These are phyloP conservation scores for Castanea sativa DNA, from an alignment of 306 rosid genomes.

Conservation along the genomic window DNA sequence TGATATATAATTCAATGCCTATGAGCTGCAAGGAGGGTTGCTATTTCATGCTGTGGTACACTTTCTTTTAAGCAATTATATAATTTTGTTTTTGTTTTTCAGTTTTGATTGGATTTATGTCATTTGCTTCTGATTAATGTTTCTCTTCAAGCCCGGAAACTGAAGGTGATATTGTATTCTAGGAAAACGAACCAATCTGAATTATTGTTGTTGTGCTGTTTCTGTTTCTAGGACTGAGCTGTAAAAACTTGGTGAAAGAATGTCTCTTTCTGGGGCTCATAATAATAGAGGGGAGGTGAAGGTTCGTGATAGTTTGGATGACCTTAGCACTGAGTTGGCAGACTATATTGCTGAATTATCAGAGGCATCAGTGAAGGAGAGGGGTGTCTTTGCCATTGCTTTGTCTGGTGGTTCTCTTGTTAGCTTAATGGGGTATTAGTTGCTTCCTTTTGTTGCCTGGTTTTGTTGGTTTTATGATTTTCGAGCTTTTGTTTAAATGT, in stretches of 20 bases:
- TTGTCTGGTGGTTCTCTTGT: constrained; percentile 99
- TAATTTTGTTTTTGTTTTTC: constrained; percentile 19
- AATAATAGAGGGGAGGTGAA: constrained; percentile 57
- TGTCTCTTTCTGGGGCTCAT: constrained; percentile 61
- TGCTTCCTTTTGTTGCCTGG: constrained; percentile 37
- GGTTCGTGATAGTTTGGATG: constrained; percentile 89
- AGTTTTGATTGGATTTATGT: constrained; percentile 21
- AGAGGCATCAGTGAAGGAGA: constrained; percentile 85
- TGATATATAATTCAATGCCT: constrained; percentile 23
- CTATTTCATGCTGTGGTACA: constrained; percentile 8
- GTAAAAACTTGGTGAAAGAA: constrained; percentile 29
- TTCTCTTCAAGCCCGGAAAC: neutral
- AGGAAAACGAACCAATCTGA: constrained; percentile 1
- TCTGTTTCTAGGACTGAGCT: constrained; percentile 17
- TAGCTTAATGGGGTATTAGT: constrained; percentile 91
- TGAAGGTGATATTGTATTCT: neutral
- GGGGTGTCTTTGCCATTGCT: constrained; percentile 82
- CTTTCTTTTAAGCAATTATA: constrained; percentile 13
- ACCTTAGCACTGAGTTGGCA: constrained; percentile 83
- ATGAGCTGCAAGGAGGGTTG: constrained; percentile 27
- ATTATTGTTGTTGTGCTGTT: neutral
- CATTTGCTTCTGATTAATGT: constrained; percentile 9
- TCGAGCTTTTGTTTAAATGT: constrained; percentile 41
- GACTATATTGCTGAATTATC: constrained; percentile 84
- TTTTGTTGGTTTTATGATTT: constrained; percentile 39